Evolutionary conservation across 345 rosid species (phyloP), one percentile per base, ranked within the genome.

Genomic region (Eucalyptus grandis): DNA sequence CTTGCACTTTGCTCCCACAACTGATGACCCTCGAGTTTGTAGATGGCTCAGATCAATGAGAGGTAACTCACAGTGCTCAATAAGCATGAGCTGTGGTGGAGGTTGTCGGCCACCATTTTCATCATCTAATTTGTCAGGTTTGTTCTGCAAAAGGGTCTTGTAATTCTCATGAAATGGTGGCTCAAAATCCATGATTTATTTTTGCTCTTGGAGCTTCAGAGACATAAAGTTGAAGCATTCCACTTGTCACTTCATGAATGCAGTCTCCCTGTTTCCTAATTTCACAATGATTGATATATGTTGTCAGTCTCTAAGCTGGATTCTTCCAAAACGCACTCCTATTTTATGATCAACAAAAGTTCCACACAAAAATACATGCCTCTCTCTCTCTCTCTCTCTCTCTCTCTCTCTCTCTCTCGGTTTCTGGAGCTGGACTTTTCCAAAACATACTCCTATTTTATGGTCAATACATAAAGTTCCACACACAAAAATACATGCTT

Each of bases 31-130:
- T 31, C 43, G 88, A 47, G 93, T 88, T 26, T 89, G 86, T n/a
- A 90, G 87, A 16, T 51, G 91, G 67, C 90, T 89, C 9, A 97
- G 89, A 87, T 97, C 96, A 46, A 96, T 91, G 89, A 95, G 40
- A 3, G 98, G 97, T 49, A 96, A 94, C 91, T 92, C 93, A 50
- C 80, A 53, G 51, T 89, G 91, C 87, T 87, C 92, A 40, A 37
- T 72, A 72, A 72, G 14, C 46, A 37, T 77, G 85, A 19, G 12
- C 69, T 40, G 62, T 40, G 9, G 16, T 77, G 27, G 85, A 11
- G 21, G 85, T 77, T 77, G 85, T 40, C 15, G 40, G 44, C 53
- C 80, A 22, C 56, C 7, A 49, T n/a, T 9, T 6, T 62, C 26
- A 24, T 69, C 86, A 19, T 67, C 89, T 34, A 44, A 34, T 58